Percentiles rank a stretch among this genome's conserved stretches.
Evolutionary conservation across 23 red algal genomes (phyloP).

Genomic region (Gracilaria caudata): DNA sequence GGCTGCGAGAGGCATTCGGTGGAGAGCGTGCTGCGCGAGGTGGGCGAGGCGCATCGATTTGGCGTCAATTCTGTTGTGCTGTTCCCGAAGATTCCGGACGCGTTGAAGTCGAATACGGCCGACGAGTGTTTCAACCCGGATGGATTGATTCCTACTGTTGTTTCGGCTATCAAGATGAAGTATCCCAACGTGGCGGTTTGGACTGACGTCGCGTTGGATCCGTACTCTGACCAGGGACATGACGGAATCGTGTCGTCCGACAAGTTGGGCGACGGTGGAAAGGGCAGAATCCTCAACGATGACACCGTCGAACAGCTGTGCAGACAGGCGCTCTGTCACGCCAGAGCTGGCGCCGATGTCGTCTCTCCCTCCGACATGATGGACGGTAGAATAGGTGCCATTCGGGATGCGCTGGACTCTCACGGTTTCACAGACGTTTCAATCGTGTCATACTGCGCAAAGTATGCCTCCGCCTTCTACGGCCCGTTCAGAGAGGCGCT

Average conservation of each 20-base stretch:
- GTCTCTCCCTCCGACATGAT: constrained; percentile 99
- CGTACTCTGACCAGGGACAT: constrained; percentile 97
- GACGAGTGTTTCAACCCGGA: constrained; percentile 96
- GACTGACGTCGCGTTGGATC: constrained; percentile 98
- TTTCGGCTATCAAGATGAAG: constrained; percentile 70
- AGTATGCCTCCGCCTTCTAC: constrained; percentile 97
- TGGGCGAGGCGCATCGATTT: constrained; percentile 61
- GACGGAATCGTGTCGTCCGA: constrained; percentile 94
- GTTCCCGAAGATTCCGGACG: constrained; percentile 95
- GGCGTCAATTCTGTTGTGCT: constrained; percentile 89
- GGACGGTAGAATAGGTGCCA: constrained; percentile 97
- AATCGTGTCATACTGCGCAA: constrained; percentile 97
- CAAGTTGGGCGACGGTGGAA: constrained; percentile 77
- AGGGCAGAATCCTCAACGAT: constrained; percentile 90
- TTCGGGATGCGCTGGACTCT: constrained; percentile 87
- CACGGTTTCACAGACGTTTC: constrained; percentile 93
- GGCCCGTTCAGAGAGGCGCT: constrained; percentile 96
- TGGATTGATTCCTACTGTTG: constrained; percentile 74
- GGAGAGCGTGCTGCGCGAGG: constrained; percentile 65
- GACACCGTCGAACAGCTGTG: constrained; percentile 96
- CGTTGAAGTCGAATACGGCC: constrained; percentile 88
- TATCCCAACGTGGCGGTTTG: constrained; percentile 90
- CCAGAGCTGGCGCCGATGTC: constrained; percentile 92
- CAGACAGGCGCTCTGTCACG: constrained; percentile 94
- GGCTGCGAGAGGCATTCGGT: constrained; percentile 86